A percentile compares a stretch with the other conserved stretches of the same genome.
Conservation (phyloP, 2,329 filamentous ascomycete species). For the Alternaria rosae region DNA sequence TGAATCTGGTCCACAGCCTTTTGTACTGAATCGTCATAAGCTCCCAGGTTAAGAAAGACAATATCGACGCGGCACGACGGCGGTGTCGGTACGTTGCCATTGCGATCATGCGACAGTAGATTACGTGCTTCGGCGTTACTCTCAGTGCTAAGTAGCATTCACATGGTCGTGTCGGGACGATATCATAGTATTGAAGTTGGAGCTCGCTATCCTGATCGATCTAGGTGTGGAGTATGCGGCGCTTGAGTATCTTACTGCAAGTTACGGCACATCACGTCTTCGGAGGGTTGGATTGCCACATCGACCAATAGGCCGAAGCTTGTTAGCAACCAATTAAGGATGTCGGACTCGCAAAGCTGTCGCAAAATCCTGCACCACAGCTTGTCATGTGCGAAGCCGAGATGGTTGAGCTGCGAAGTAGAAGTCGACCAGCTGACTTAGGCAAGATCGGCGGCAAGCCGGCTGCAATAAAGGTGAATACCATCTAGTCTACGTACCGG, state of each 20-base stretch:
- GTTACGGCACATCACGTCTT: not conserved
- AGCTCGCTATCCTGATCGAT: not conserved
- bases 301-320: not conserved
- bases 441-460: not conserved
- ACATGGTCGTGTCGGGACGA: not conserved
- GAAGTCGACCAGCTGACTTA: not conserved
- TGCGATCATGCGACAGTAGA: not conserved
- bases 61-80: not conserved
- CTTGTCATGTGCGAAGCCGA: not conserved
- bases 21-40: not conserved
- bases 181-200: not conserved
- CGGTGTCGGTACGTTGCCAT: not conserved
- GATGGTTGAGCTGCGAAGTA: not conserved
- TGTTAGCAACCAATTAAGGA: not conserved
- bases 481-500: not conserved
- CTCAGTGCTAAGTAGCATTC: not conserved
- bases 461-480: not conserved
- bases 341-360: not conserved
- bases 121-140: slow-evolving; percentile 7
- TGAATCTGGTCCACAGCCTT: not conserved
- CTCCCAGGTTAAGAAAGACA: not conserved
- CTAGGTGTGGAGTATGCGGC: not conserved
- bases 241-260: not conserved
- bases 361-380: not conserved
- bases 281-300: not conserved